These are phyloP conservation scores for Psilocybe azurescens DNA, from an alignment of 768 basidiomycete species.

Conservation along the genomic window DNA sequence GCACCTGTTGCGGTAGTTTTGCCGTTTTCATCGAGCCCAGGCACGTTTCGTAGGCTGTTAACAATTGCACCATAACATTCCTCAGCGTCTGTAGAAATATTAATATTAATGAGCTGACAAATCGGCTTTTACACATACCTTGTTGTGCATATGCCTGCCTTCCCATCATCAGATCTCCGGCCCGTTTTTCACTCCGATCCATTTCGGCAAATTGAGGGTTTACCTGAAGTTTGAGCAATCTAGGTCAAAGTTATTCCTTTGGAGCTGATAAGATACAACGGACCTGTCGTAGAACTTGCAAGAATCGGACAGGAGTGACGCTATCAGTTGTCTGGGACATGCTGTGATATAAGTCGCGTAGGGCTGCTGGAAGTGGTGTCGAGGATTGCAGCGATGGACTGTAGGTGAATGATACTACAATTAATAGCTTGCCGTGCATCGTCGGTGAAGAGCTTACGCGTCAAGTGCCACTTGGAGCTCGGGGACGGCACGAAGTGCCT, in stretches of 20 bases:
- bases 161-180: slow-evolving; percentile 41
- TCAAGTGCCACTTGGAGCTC: slow-evolving; percentile 79
- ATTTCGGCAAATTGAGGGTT: slow-evolving; percentile 93
- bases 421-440: background rate
- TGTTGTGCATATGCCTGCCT: slow-evolving; percentile 75
- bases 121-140: slow-evolving; percentile 34
- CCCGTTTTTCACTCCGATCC: slow-evolving; percentile 48
- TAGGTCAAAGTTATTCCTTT: background rate
- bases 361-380: slow-evolving; percentile 48
- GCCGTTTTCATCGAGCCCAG: slow-evolving; percentile 46
- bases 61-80: slow-evolving; percentile 86
- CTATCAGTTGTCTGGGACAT: slow-evolving; percentile 82
- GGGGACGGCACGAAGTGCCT: slow-evolving; percentile 92
- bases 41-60: slow-evolving; percentile 73
- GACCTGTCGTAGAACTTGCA: slow-evolving; percentile 69
- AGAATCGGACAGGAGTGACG: slow-evolving; percentile 72
- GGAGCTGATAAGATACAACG: background rate
- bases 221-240: slow-evolving; percentile 36
- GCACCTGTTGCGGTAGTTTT: slow-evolving; percentile 31
- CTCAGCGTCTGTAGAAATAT: slow-evolving; percentile 68
- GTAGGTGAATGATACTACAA: background rate
- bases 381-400: slow-evolving; percentile 45
- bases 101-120: background rate
- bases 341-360: slow-evolving; percentile 71
- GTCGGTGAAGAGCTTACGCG: slow-evolving; percentile 28